A percentile compares a stretch with the other conserved stretches of the same genome.
phyloP scores from a whole-genome alignment of 768 basidiomycete genomes.

The Mycena floridula region DNA sequence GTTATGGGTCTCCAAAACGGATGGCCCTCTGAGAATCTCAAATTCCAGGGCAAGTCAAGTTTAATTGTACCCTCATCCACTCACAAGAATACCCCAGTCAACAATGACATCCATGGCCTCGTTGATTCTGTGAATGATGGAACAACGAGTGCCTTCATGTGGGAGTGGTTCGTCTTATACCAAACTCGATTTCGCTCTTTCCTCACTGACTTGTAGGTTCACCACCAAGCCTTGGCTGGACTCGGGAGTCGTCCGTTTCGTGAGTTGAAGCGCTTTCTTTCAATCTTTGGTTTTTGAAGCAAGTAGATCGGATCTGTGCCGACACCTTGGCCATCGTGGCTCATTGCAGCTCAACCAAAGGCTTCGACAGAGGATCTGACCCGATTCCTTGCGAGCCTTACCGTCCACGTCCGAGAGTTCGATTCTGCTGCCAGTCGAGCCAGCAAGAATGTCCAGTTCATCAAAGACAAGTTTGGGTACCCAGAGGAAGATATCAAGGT shows the following conservation, averaged over 20 bases:
- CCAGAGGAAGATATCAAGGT: slow-evolving; percentile 76
- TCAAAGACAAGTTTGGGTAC: slow-evolving; percentile 76
- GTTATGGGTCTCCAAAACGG: slow-evolving; percentile 89
- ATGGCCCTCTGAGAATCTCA: slow-evolving; percentile 59
- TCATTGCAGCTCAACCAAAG: slow-evolving; percentile 80
- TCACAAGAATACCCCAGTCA: slow-evolving; percentile 38
- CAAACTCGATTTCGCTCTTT: too few species aligned
- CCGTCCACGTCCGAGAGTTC: slow-evolving; percentile 62
- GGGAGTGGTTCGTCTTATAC: too few species aligned
- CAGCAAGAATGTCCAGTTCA: slow-evolving; percentile 63
- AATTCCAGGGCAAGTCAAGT: slow-evolving; percentile 57
- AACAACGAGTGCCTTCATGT: slow-evolving; percentile 87
- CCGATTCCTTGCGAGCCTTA: slow-evolving; percentile 58
- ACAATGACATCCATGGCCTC: slow-evolving; percentile 75
- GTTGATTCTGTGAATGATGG: slow-evolving; percentile 86
- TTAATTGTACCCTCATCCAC: background rate
- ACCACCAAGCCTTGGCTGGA: slow-evolving; percentile 69
- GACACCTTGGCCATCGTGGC: slow-evolving; percentile 97
- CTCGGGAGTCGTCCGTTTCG: slow-evolving; percentile 75
- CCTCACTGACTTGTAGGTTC: too few species aligned
- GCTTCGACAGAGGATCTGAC: slow-evolving; percentile 43
- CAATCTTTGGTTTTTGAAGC: background rate
- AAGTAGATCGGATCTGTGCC: slow-evolving; percentile 74
- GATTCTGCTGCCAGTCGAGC: slow-evolving; percentile 50
- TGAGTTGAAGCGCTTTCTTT: slow-evolving; percentile 31